Conservation (phyloP, 495 filamentous ascomycete species). For the Sporormia fimetaria region DNA sequence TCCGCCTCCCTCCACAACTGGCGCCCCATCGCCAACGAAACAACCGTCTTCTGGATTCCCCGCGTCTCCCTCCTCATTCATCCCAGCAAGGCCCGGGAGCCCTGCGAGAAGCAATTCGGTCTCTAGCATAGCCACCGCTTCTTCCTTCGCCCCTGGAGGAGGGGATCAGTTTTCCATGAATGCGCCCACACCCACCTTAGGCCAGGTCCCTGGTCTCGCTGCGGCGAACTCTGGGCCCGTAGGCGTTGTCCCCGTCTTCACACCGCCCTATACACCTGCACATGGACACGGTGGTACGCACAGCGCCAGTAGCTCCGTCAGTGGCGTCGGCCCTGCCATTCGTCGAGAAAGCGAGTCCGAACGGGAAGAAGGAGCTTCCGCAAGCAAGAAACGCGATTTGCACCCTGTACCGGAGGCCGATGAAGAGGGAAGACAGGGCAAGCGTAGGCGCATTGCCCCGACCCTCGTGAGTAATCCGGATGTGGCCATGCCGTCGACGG, state of each 20-base stretch:
- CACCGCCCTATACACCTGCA: conserved; percentile 33
- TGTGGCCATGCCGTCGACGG: too few relatives aligned
- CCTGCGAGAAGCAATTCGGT: conserved; percentile 73
- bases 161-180: conserved; percentile 26
- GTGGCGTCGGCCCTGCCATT: conserved; percentile 9
- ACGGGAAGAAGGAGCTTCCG: conserved; percentile 9
- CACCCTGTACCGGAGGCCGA: conserved; percentile 23
- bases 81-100: conserved; percentile 40
- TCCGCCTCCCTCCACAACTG: conserved; percentile 21
- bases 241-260: conserved; percentile 31
- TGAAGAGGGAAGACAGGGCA: conserved; percentile 25
- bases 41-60: conserved; percentile 33
- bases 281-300: conserved; percentile 25
- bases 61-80: conserved; percentile 43
- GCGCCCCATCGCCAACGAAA: conserved; percentile 18
- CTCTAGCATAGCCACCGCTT: conserved; percentile 63
- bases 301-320: conserved; percentile 29
- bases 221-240: conserved; percentile 28
- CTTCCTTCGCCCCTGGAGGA: conserved; percentile 28
- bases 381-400: conserved; percentile 21
- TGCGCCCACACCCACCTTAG: conserved; percentile 30
- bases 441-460: conserved; percentile 33
- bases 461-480: conserved; percentile 26
- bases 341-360: conserved; percentile 19
- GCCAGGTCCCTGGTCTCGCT: conserved; percentile 29